Conservation (phyloP, 2,329 filamentous ascomycete species). For the Nigrospora sphaerica region DNA sequence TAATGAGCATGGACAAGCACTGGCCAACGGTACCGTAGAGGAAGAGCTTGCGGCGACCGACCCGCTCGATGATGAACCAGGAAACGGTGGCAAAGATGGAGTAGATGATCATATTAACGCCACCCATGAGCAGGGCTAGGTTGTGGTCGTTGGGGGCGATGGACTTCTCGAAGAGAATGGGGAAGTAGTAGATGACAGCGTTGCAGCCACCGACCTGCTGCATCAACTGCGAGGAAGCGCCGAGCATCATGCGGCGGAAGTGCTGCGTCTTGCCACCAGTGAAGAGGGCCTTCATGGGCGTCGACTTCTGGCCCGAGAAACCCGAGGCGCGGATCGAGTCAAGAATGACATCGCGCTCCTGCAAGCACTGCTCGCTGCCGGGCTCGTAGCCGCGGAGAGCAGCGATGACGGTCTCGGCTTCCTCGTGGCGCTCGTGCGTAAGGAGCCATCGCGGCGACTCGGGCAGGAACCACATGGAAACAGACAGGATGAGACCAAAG, state of each 20-base stretch:
- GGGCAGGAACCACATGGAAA: slow-evolving; percentile 34
- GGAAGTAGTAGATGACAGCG: slow-evolving; percentile 54
- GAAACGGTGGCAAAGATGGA: slow-evolving; percentile 25
- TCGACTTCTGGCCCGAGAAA: slow-evolving; percentile 34
- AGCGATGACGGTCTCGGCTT: slow-evolving; percentile 26
- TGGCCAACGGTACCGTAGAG: slow-evolving; percentile 39
- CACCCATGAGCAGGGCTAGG: slow-evolving; percentile 40
- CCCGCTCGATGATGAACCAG: slow-evolving; percentile 37
- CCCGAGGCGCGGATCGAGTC: slow-evolving; percentile 55
- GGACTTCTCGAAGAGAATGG: slow-evolving; percentile 44
- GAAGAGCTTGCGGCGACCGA: slow-evolving; percentile 37
- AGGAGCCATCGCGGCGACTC: slow-evolving; percentile 7
- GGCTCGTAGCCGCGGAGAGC: slow-evolving; percentile 32
- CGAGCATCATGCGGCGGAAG: slow-evolving; percentile 56
- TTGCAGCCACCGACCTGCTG: slow-evolving; percentile 55
- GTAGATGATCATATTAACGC: slow-evolving; percentile 24
- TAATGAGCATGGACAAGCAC: slow-evolving; percentile 50
- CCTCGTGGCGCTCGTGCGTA: slow-evolving; percentile 29
- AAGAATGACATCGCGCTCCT: slow-evolving; percentile 53
- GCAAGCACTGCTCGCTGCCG: slow-evolving; percentile 47
- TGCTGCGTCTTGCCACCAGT: slow-evolving; percentile 59
- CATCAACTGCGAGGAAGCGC: slow-evolving; percentile 52
- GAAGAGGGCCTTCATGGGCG: slow-evolving; percentile 45
- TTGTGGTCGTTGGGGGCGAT: slow-evolving; percentile 32
- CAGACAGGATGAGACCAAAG: slow-evolving; percentile 35